Percentiles rank a stretch among this genome's conserved stretches.
Conservation (phyloP, 1,284 basidiomycete genomes). For the Neonothopanus nambi region DNA sequence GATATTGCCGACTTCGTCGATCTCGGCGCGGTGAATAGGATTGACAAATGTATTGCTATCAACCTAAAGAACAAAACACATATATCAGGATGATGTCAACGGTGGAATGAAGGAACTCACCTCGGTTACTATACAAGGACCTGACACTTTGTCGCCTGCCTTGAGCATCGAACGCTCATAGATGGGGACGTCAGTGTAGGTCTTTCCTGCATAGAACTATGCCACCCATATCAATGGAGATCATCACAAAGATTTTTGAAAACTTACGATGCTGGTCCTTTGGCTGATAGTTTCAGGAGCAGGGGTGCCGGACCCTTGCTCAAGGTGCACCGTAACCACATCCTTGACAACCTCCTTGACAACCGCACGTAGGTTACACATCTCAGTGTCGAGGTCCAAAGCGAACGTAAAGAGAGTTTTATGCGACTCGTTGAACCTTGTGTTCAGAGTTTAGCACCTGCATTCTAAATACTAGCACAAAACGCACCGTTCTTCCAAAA, state of each 20-base stretch:
- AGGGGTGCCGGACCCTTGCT: slow-evolving; percentile 18
- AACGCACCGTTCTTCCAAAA: slow-evolving; percentile 12
- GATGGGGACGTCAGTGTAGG: slow-evolving; percentile 26
- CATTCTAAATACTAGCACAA: not conserved
- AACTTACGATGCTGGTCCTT: slow-evolving; percentile 17
- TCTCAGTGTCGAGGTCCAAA: slow-evolving; percentile 29
- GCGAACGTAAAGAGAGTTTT: slow-evolving; percentile 30
- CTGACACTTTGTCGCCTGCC: slow-evolving; percentile 24
- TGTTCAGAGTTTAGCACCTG: not conserved
- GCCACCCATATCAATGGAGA: not conserved
- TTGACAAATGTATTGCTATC: slow-evolving; percentile 29
- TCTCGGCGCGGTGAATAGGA: slow-evolving; percentile 28
- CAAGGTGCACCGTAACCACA: slow-evolving; percentile 18
- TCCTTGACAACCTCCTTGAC: slow-evolving; percentile 23
- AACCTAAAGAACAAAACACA: slow-evolving; percentile 13
- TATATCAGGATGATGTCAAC: not conserved
- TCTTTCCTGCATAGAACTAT: slow-evolving; percentile 24
- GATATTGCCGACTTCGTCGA: slow-evolving; percentile 30
- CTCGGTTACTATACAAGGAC: slow-evolving; percentile 31
- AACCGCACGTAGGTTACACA: slow-evolving; percentile 28
- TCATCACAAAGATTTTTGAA: not conserved
- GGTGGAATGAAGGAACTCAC: slow-evolving; percentile 10
- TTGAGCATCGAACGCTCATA: slow-evolving; percentile 25
- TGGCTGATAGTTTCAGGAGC: slow-evolving; percentile 11
- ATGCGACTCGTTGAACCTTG: slow-evolving; percentile 27